Base-by-base conservation (phyloP, 768 basidiomycete species). In the Tubosaeta sp. region DNA sequence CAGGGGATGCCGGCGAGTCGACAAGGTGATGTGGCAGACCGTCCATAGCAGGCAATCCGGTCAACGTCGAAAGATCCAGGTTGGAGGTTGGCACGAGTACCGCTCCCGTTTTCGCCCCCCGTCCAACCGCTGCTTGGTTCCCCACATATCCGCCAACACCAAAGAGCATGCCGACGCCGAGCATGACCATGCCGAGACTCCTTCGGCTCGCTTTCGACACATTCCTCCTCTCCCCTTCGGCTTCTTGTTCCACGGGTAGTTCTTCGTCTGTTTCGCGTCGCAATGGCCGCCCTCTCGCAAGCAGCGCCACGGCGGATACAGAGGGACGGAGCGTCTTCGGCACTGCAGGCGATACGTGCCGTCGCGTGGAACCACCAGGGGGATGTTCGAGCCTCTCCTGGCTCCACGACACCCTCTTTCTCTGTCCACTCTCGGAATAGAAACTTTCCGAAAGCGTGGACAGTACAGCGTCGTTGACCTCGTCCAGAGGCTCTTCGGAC, bases 111-210 rank as follows among this genome's bases (percentile, higher is more conserved):
- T 63, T 71, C 11, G 60, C 53, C n/a, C 65, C 61, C 14, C 61
- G 65, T 16, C 57, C 67, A 1, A 67, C 49, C 7, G 65, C 52
- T 12, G 67, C 51, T 7, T 67, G 63, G 41, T 63, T 66, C 9
- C 69, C 66, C 4, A 72, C 65, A 45, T 84, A 65, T 29, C 78
- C 73, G 3, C 86, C 84, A 12, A 90, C 61, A 0, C 89, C 78
- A 58, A 91, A 85, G 53, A 97, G 70, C 11, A 84, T 75, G 73
- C 89, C 91, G 11, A 81, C 74, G 34, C 88, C 81, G 56, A 97
- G 74, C 59, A 97, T 90, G 17, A 95, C 81, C 74, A 95, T 85
- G 2, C 83, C 83, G 6, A 86, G 85, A 29, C 86, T 81, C 55
- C 82, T 79, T 54, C 83, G 78, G 59, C 83, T 86, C 8, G 83